Evolutionary conservation across 768 basidiomycete species (phyloP), one percentile per base, ranked within the genome.

Genomic region (Lentinus tigrinus): DNA sequence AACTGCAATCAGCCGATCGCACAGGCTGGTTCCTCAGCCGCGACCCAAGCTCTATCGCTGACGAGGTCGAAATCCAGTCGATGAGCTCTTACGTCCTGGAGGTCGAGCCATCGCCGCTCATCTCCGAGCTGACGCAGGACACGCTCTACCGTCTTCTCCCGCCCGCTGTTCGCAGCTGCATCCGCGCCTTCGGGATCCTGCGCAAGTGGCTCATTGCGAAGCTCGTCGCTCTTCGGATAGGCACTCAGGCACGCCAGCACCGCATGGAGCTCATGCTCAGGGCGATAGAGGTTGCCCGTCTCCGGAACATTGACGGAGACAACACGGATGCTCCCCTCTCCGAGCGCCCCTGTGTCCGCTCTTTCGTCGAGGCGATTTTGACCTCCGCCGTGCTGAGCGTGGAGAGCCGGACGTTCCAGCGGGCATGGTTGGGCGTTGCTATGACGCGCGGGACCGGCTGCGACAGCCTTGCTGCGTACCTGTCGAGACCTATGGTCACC

Each of bases 351-450:
- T 85, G 85, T 57, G 78, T 87, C 9, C 81, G 90, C 13, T 93
- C 92, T 0, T 93, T 93, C 64, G 89, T 89, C 21, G 92, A 93
- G 69, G 81, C 88, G 0, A 83, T 89, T 27, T 70, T 90, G 10
- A 83, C 83, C 0, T 87, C 90, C n/a, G 90, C 91, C 3, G 72
- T 93, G 17, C 70, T 91, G 28, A 91, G 90, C 60, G 78, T 86
- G 13, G 91, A 93, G 73, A 90, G 89, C 66, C 81, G 92, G n/a
- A 73, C 85, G 60, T 89, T 90, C 67, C 77, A 79, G 28, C 81
- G 88, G n/a, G 84, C 89, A 3, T 94, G 92, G 92, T 84, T 85
- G 58, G 81, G 81, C 56, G 78, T 93, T 44, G 89, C 89, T 4
- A 68, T 72, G n/a, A 73, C 70, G 47, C 85, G 91, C 34, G 85